Base-by-base conservation (phyloP, 2,329 filamentous ascomycete genomes). In the Sordariomycetes sp. region DNA sequence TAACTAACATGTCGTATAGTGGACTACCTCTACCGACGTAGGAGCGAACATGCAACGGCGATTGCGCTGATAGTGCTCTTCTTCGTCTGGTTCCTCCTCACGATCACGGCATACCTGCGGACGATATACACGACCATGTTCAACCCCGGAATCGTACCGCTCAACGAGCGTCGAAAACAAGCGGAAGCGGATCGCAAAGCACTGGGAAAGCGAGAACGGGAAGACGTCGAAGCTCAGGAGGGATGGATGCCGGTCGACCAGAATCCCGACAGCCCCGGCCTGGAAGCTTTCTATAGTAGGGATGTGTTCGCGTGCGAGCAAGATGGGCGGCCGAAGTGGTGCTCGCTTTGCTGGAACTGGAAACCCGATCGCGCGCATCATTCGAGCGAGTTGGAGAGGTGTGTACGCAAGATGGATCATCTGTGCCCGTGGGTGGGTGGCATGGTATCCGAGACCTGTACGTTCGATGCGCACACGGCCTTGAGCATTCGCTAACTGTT, bases 371-470 rank as follows among this genome's bases (percentile, higher is more conserved):
- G 90, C 4, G 74, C 82, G 3, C 87, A 94, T 53, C 90, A 96
- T 57, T 93, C 83, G 49, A 79, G 79, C 34, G 85, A 94, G 51
- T 64, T 92, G 10, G 76, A 76, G 32, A 72, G 86, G 28, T 96
- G 90, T 50, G 82, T 94, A 16, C 64, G 72, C 26, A 92, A 92
- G 49, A 92, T 95, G 82, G 90, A 96, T 42, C 90, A 96, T 51
- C 92, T 88, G 48, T 98, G 92, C 50, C 92, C 90, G 0, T 96
- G 82, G 83, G 88, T 94, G n/a, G 90, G 90, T 4, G 92, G 90
- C 16, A 84, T 94, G 43, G 79, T 98, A 8, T 82, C 79, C 0
- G 88, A 95, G 54, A 87, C 77, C 2, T 77, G 72, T 76, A 48
- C 53, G 72, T 56, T 11, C 6, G 8, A 15, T 10, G 15, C 14